These are phyloP conservation scores for rapeseed (Brassica napus) DNA, from an alignment of 345 rosid species.

Conservation along the genomic window DNA sequence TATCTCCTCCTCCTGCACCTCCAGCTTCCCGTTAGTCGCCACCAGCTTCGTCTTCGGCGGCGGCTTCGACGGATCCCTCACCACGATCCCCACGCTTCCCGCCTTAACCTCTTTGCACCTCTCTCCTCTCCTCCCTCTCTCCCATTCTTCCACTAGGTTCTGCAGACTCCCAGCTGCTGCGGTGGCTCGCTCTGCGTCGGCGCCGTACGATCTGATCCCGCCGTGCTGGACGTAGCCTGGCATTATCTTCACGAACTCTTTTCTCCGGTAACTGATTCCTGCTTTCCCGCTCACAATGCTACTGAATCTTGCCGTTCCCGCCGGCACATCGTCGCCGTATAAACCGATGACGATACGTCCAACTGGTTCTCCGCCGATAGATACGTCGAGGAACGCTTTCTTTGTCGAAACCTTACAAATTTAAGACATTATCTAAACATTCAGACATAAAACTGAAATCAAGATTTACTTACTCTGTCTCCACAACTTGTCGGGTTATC, in stretches of 20 bases:
- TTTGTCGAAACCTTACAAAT: constrained; percentile 38
- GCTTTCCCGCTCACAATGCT: constrained; percentile 75
- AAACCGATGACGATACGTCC: constrained; percentile 80
- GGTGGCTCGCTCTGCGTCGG: constrained; percentile 78
- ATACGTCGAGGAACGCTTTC: constrained; percentile 72
- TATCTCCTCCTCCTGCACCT: constrained; percentile 64
- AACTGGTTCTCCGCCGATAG: constrained; percentile 66
- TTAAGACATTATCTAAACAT: not conserved
- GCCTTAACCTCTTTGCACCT: constrained; percentile 54
- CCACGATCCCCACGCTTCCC: constrained; percentile 70
- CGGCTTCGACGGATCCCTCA: constrained; percentile 77
- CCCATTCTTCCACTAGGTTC: constrained; percentile 64
- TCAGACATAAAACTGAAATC: not conserved
- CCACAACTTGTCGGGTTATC: constrained; percentile 36
- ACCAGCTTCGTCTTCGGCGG: constrained; percentile 81
- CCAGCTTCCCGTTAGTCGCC: constrained; percentile 71
- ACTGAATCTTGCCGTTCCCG: constrained; percentile 64
- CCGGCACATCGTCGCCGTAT: constrained; percentile 58
- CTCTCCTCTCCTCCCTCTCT: constrained; percentile 48
- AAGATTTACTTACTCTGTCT: constrained; percentile 29
- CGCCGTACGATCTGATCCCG: constrained; percentile 84
- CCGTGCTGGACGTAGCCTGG: constrained; percentile 86
- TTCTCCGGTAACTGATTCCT: constrained; percentile 83
- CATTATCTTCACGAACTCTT: constrained; percentile 81
- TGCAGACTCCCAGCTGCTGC: constrained; percentile 50